Evolutionary conservation across 177 flowering plant species (phyloP).

Genomic region (Vitis hybrid): DNA sequence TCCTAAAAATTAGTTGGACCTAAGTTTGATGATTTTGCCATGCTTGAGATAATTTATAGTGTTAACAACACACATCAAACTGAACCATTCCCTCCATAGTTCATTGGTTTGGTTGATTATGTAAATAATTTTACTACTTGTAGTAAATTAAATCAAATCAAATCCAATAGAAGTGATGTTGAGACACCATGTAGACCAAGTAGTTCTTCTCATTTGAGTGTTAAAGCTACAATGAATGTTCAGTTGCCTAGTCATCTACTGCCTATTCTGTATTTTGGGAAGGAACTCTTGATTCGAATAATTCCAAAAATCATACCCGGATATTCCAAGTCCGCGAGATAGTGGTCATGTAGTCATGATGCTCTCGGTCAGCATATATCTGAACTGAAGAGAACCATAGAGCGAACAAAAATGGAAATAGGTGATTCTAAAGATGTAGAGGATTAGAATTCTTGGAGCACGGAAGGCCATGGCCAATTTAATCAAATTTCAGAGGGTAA

Average conservation of each 20-base stretch:
- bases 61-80: slow-evolving; percentile 12
- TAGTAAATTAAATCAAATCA: slow-evolving; percentile 25
- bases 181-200: slow-evolving; percentile 17
- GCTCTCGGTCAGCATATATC: no score
- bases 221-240: slow-evolving; percentile 15
- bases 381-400: no score
- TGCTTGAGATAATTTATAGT: slow-evolving; percentile 13
- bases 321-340: no score
- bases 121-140: slow-evolving; percentile 21
- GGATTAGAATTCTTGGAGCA: no score
- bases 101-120: slow-evolving; percentile 25
- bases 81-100: slow-evolving; percentile 31
- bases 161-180: slow-evolving; percentile 18
- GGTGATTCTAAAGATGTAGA: no score
- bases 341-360: no score
- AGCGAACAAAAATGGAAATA: no score
- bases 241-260: slow-evolving; percentile 25
- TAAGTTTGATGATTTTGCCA: slow-evolving; percentile 16
- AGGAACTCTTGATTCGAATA: slow-evolving; percentile 25
- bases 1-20: slow-evolving; percentile 17
- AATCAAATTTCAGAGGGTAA: no score
- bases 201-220: slow-evolving; percentile 25
- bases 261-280: slow-evolving; percentile 41
- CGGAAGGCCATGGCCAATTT: no score
- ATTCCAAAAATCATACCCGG: slow-evolving; percentile 11